Percentiles rank a stretch among this genome's conserved stretches.
These are phyloP conservation scores for Quercus agrifolia DNA, from an alignment of 306 rosid genomes.

Conservation along the genomic window DNA sequence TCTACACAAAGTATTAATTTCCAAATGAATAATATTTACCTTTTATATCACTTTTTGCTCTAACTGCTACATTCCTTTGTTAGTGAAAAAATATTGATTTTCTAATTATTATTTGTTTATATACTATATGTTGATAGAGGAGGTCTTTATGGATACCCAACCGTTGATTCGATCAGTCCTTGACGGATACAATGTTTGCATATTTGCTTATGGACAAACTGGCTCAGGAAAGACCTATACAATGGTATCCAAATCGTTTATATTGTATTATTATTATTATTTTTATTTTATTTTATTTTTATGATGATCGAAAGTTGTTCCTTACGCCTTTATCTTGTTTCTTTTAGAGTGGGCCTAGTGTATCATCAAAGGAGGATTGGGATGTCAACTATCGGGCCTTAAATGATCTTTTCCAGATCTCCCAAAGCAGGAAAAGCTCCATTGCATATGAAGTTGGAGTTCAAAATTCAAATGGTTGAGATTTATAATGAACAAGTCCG, in stretches of 20 bases:
- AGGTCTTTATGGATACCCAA: constrained; percentile 78
- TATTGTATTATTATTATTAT: not conserved
- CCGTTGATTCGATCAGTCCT: constrained; percentile 92
- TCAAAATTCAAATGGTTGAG: constrained; percentile 98
- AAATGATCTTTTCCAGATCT: constrained; percentile 88
- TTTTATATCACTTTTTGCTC: not conserved
- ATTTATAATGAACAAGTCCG: constrained; percentile 98
- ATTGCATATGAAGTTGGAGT: constrained; percentile 84
- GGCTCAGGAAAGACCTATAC: constrained; percentile 98
- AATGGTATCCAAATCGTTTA: constrained; percentile 56
- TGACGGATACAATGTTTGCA: constrained; percentile 96
- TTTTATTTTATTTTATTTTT: not conserved
- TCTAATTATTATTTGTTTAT: not conserved
- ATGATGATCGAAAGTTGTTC: not conserved
- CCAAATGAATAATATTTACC: constrained; percentile 3
- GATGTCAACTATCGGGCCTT: constrained; percentile 95
- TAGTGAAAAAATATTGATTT: not conserved
- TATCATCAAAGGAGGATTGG: constrained; percentile 77
- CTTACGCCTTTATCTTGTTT: constrained; percentile 24
- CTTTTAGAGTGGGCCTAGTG: constrained; percentile 77
- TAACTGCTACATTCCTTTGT: not conserved
- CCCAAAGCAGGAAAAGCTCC: constrained; percentile 75
- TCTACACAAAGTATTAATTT: constrained; percentile 67
- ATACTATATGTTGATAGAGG: constrained; percentile 50
- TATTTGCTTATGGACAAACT: constrained; percentile 99